Conservation (phyloP, 2,329 filamentous ascomycete genomes). For the Monilinia aucupariae region DNA sequence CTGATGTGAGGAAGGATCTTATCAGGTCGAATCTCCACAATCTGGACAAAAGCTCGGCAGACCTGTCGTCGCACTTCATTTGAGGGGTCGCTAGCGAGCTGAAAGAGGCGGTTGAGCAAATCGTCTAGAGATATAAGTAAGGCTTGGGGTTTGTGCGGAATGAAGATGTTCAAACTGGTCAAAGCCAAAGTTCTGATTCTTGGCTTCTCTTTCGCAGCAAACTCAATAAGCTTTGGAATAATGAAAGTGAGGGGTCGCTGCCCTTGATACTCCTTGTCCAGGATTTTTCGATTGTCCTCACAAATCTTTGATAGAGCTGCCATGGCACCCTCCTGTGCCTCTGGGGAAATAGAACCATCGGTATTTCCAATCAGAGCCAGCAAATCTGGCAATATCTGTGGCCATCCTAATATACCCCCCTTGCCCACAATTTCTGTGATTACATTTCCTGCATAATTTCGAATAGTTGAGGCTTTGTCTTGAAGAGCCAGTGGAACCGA, state of each 20-base stretch:
- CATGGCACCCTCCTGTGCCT: conserved; percentile 90
- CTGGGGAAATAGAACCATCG: conserved; percentile 58
- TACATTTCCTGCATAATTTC: conserved; percentile 85
- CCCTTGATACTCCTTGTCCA: conserved; percentile 83
- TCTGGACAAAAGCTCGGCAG: conserved; percentile 84
- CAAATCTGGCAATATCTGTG: conserved; percentile 79
- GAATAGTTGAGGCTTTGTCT: conserved; percentile 75
- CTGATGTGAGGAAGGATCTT: conserved; percentile 84
- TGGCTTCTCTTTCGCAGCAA: conserved; percentile 68
- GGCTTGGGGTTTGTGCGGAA: conserved; percentile 75
- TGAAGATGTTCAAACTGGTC: conserved; percentile 85
- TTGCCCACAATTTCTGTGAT: conserved; percentile 85
- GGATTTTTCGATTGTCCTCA: conserved; percentile 83
- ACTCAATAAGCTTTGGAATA: conserved; percentile 84
- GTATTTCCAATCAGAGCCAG: conserved; percentile 71
- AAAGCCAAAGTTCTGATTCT: conserved; percentile 78
- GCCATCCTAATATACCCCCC: conserved; percentile 85
- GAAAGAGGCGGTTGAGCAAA: conserved; percentile 77
- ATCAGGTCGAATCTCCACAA: conserved; percentile 85
- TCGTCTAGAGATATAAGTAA: conserved; percentile 75
- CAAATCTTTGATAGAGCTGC: conserved; percentile 90
- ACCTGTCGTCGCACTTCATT: conserved; percentile 86
- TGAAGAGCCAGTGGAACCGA: conserved; percentile 73
- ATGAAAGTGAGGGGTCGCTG: conserved; percentile 83
- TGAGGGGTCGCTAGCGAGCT: conserved; percentile 68